phyloP scores from a whole-genome alignment of 2,329 filamentous ascomycete species.

The Beauveria bassiana region DNA sequence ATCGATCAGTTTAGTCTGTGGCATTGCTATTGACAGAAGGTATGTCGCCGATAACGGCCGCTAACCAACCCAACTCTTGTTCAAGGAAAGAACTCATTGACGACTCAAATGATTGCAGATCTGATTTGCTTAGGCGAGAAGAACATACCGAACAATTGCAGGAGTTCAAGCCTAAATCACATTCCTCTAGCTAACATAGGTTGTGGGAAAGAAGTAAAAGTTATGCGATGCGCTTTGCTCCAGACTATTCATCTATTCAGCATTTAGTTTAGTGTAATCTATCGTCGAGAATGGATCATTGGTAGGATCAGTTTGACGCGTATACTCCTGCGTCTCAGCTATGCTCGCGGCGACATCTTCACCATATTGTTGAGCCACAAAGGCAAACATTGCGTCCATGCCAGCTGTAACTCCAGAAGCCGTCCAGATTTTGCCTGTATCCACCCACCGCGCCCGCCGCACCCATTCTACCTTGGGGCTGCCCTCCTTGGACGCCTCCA shows the following conservation, averaged over 20 bases:
- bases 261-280: background rate
- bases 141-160: too few relatives aligned
- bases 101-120: too few relatives aligned
- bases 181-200: too few relatives aligned
- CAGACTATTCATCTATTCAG: background rate
- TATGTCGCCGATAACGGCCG: too few relatives aligned
- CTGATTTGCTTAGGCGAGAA: too few relatives aligned
- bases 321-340: background rate
- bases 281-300: background rate
- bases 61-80: too few relatives aligned
- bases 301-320: background rate
- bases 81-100: too few relatives aligned
- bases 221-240: background rate
- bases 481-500: conserved; percentile 19
- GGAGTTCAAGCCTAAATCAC: too few relatives aligned
- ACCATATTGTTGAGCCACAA: conserved; percentile 17
- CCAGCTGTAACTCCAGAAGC: conserved; percentile 51
- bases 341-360: conserved; percentile 10
- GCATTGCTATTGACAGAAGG: too few relatives aligned
- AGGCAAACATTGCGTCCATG: conserved; percentile 54
- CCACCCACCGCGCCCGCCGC: conserved; percentile 47
- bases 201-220: too few relatives aligned
- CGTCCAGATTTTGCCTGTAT: conserved; percentile 51
- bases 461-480: conserved; percentile 43
- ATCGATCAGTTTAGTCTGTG: too few relatives aligned